Percentiles rank a stretch among this genome's conserved stretches.
Evolutionary conservation across 2,329 filamentous ascomycete genomes (phyloP).

Genomic region (Falciphora oryzae): DNA sequence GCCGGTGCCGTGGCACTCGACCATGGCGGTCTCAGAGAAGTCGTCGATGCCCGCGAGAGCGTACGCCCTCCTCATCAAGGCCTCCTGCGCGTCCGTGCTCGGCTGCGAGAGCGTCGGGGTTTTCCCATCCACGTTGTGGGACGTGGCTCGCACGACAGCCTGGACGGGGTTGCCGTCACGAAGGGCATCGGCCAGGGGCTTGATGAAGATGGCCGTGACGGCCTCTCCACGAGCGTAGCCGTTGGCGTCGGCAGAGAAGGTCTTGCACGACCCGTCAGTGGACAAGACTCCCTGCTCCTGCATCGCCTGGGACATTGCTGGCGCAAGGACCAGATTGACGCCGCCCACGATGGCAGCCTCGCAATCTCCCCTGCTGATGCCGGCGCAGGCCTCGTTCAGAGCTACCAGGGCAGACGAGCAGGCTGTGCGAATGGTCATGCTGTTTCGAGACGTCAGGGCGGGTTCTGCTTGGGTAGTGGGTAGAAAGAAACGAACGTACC

Average conservation of each 20-base stretch:
- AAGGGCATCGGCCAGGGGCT: slow-evolving; percentile 33
- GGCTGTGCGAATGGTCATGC: slow-evolving; percentile 38
- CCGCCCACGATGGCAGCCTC: slow-evolving; percentile 17
- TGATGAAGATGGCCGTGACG: slow-evolving; percentile 32
- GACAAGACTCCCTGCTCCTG: slow-evolving; percentile 2
- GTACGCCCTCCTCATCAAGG: slow-evolving; percentile 9
- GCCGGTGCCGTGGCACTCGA: no score
- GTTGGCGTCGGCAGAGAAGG: slow-evolving; percentile 23
- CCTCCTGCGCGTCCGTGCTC: slow-evolving; percentile 9
- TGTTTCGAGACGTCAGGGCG: not conserved
- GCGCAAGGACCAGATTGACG: slow-evolving; percentile 12
- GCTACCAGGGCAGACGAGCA: slow-evolving; percentile 38
- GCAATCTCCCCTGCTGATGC: slow-evolving; percentile 17
- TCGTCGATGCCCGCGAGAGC: slow-evolving; percentile 18
- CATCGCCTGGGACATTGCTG: not conserved
- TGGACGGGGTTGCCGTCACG: slow-evolving; percentile 31
- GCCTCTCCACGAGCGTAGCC: slow-evolving; percentile 42
- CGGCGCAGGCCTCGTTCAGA: slow-evolving; percentile 32
- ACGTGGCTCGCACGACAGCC: slow-evolving; percentile 24
- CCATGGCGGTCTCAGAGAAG: slow-evolving; percentile 30
- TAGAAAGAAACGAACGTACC: slow-evolving; percentile 3
- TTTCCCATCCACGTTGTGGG: slow-evolving; percentile 30
- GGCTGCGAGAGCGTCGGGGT: slow-evolving; percentile 19
- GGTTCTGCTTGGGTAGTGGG: not conserved
- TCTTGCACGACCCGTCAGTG: not conserved